Conservation (phyloP, 2,329 filamentous ascomycete species). For the Verticillium zaregamsianum region DNA sequence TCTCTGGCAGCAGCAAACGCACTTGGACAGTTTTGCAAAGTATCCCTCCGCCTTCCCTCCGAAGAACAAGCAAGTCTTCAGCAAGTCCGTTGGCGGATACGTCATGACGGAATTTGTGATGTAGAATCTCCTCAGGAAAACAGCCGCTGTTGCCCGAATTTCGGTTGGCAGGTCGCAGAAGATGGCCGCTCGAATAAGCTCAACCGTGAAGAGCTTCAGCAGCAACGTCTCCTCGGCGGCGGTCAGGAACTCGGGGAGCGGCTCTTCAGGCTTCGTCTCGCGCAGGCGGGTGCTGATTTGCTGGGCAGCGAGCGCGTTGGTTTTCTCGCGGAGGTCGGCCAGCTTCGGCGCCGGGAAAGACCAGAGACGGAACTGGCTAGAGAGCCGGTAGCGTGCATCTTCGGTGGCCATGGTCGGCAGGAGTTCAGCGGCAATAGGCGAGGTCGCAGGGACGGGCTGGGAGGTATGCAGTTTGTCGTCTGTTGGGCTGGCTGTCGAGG, state of each 20-base stretch:
- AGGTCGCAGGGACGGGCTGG: not conserved
- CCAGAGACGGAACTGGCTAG: conserved; percentile 89
- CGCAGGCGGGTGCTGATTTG: conserved; percentile 57
- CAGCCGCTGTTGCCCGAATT: conserved; percentile 65
- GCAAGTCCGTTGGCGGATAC: conserved; percentile 84
- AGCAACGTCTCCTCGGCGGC: conserved; percentile 78
- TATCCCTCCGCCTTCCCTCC: conserved; percentile 88
- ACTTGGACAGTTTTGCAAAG: conserved; percentile 58
- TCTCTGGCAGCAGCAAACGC: conserved; percentile 4
- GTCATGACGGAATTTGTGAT: conserved; percentile 94
- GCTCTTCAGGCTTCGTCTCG: conserved; percentile 30
- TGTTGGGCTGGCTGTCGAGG: not conserved
- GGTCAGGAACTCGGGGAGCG: conserved; percentile 70
- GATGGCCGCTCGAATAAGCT: conserved; percentile 52
- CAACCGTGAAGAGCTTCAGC: conserved; percentile 69
- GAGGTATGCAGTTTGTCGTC: not conserved
- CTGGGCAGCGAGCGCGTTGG: conserved; percentile 67
- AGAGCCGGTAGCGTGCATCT: conserved; percentile 85
- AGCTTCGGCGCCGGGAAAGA: conserved; percentile 78
- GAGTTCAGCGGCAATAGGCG: not conserved
- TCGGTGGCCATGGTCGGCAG: conserved; percentile 63
- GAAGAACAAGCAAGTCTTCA: conserved; percentile 88
- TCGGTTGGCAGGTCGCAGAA: conserved; percentile 46
- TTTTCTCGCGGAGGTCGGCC: conserved; percentile 66
- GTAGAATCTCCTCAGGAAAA: conserved; percentile 93